A percentile compares a stretch with the other conserved stretches of the same genome.
phyloP scores from a whole-genome alignment of 805 yeast species.

The Phaffomyces antillensis region DNA sequence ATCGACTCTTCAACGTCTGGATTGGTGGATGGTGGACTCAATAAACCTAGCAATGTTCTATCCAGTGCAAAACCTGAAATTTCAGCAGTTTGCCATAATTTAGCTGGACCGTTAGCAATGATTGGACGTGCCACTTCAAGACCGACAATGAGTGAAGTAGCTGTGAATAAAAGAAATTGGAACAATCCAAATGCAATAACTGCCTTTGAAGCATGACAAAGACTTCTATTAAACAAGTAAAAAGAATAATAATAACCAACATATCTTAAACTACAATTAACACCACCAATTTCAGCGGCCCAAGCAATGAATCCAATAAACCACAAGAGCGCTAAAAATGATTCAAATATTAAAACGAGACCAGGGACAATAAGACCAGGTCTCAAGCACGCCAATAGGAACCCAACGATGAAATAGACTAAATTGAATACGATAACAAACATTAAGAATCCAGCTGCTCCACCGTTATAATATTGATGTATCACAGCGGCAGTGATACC shows the following conservation, averaged over 20 bases:
- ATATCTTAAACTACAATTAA: slow-evolving; percentile 4
- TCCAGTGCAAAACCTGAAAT: background rate
- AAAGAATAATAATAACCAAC: background rate
- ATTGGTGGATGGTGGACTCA: background rate
- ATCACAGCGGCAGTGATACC: slow-evolving; percentile 9
- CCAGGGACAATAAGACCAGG: slow-evolving; percentile 11
- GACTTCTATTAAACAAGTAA: background rate
- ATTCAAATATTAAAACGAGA: slow-evolving; percentile 9
- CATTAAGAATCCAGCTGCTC: slow-evolving; percentile 10
- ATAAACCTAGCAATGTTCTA: slow-evolving; percentile 1
- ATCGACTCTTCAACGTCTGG: background rate
- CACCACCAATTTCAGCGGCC: slow-evolving; percentile 12
- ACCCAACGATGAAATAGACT: slow-evolving; percentile 4
- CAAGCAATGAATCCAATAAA: slow-evolving; percentile 16
- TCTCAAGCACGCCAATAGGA: slow-evolving; percentile 2
- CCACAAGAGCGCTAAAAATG: slow-evolving; percentile 9
- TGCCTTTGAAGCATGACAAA: slow-evolving; percentile 15
- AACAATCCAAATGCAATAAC: slow-evolving; percentile 17
- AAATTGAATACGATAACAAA: slow-evolving; percentile 9
- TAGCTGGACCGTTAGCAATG: background rate
- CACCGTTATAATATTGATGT: slow-evolving; percentile 4
- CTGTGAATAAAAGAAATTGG: slow-evolving; percentile 11
- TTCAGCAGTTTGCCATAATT: slow-evolving; percentile 1
- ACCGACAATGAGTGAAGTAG: slow-evolving; percentile 7
- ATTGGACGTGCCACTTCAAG: slow-evolving; percentile 7